Evolutionary conservation across 306 rosid species (phyloP), one percentile per base, ranked within the genome.

Genomic region (Fragaria vesca): DNA sequence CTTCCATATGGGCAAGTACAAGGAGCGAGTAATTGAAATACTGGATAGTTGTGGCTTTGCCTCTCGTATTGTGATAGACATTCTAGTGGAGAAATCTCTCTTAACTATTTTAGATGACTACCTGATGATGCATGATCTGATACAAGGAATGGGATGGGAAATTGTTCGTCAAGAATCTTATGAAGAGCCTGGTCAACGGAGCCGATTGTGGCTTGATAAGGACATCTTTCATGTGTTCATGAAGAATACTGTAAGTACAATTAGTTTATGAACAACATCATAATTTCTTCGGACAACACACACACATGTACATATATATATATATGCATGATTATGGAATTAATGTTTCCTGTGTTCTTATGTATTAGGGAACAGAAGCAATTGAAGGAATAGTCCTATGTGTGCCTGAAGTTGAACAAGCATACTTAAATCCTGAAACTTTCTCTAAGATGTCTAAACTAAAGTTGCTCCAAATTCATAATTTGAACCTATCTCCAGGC

Each of bases 131-230:
- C 72, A 76, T 76, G 79, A 76, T 62, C 66, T 36, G 47, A 71
- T 71, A 9, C 75, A 71, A 32, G 46, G 48, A n/a, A 76, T 76
- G 79, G 79, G 57, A 26, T 20, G 72, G 72, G 40, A 47, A 46
- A 75, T 75, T 46, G 62, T 63, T 62, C 13, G 21, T 4, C 12
- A 46, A 75, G 32, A 75, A 48, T 46, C 47, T 24, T 58, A 58
- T 62, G 6, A 24, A 8, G n/a, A 62, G 0, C 71, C 11, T 45
- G 60, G 46, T 16, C 24, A 10, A 17, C 46, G 58, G 0, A 61
- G 46, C 32, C 17, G 65, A 58, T 58, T 58, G 34, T 58, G 65
- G 65, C 65, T 21, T 58, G 65, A 58, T 9, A 58, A 58, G 48
- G 62, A 61, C 30, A 6, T 75, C 10, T 28, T 1, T 47, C 45